phyloP scores from a whole-genome alignment of 768 basidiomycete species.

The Asterophora lycoperdoides region DNA sequence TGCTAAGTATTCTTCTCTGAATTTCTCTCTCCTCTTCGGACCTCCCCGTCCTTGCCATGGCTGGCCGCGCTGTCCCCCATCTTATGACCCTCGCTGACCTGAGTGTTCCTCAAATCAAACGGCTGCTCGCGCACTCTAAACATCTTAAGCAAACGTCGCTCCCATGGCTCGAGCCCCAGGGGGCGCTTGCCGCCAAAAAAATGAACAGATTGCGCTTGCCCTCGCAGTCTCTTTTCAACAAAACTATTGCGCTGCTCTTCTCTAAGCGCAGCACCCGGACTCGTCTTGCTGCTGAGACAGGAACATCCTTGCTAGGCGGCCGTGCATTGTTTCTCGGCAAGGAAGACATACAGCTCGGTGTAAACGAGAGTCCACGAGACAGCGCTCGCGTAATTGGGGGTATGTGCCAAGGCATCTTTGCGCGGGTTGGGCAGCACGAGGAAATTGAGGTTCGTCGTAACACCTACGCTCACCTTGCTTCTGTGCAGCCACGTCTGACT shows the following conservation, averaged over 20 bases:
- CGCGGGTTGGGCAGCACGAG: conserved; percentile 86
- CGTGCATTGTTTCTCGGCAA: conserved; percentile 84
- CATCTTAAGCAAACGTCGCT: conserved; percentile 55
- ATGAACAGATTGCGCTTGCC: conserved; percentile 49
- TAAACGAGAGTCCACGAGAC: conserved; percentile 86
- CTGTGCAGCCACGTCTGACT: conserved; percentile 2
- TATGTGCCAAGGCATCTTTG: conserved; percentile 97
- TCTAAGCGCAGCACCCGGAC: conserved; percentile 93
- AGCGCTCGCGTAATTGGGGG: conserved; percentile 85
- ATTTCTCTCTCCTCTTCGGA: background rate
- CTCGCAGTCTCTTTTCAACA: conserved; percentile 72
- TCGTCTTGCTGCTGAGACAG: conserved; percentile 83
- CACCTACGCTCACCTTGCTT: background rate
- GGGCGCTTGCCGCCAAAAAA: conserved; percentile 28
- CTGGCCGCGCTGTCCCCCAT: conserved; percentile 47
- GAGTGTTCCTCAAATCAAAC: conserved; percentile 64
- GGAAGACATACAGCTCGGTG: conserved; percentile 93
- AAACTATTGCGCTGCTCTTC: conserved; percentile 87
- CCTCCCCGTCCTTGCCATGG: conserved; percentile 5
- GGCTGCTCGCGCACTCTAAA: conserved; percentile 61
- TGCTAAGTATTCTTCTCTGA: too few species aligned
- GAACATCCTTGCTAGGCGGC: conserved; percentile 75
- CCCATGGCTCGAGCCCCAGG: conserved; percentile 66
- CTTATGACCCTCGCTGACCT: conserved; percentile 90
- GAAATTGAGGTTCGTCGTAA: conserved; percentile 77